A percentile compares a stretch with the other conserved stretches of the same genome.
Evolutionary conservation across 208 protist genomes (phyloP).

Genomic region (Trypanosomatidae sp.): DNA sequence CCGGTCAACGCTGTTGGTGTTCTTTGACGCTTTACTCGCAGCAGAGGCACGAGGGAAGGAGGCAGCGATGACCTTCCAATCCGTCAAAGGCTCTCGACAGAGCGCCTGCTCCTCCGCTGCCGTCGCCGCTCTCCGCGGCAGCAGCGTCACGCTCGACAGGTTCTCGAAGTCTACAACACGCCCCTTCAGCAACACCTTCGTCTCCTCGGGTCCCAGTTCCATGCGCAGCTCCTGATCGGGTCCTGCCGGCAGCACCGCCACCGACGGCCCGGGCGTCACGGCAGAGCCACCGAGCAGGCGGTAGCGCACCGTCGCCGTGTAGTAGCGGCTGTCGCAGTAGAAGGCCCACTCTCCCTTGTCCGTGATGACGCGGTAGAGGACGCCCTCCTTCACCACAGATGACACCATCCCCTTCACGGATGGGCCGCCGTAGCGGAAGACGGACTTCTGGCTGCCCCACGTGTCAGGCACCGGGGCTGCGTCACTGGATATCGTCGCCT

Average conservation of each 20-base stretch:
- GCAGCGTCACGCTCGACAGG: constrained; percentile 21
- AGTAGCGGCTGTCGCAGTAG: constrained; percentile 24
- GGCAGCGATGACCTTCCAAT: constrained; percentile 27
- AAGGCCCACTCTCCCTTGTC: constrained; percentile 62
- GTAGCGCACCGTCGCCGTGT: constrained; percentile 53
- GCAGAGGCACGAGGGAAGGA: too few species aligned
- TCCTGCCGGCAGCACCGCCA: constrained; percentile 5
- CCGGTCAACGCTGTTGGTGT: constrained; percentile 7
- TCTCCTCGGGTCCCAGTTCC: constrained; percentile 46
- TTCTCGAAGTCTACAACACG: constrained; percentile 49
- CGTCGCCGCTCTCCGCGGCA: constrained; percentile 16
- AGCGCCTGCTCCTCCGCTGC: constrained; percentile 17
- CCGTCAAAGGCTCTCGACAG: constrained; percentile 9
- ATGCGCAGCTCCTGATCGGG: constrained; percentile 29
- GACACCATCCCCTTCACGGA: constrained; percentile 34
- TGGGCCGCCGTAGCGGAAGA: constrained; percentile 30
- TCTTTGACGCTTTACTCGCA: constrained; percentile 1
- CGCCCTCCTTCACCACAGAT: constrained; percentile 43
- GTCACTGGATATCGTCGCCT: constrained; percentile 9
- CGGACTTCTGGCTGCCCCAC: constrained; percentile 16
- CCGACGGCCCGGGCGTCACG: constrained; percentile 25
- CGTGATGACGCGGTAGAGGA: constrained; percentile 65
- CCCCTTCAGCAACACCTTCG: constrained; percentile 40
- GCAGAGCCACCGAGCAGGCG: constrained; percentile 37
- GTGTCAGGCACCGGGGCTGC: constrained; percentile 10